Evolutionary conservation across 139 green algal species (phyloP).

Genomic region (Gonium pectorale): DNA sequence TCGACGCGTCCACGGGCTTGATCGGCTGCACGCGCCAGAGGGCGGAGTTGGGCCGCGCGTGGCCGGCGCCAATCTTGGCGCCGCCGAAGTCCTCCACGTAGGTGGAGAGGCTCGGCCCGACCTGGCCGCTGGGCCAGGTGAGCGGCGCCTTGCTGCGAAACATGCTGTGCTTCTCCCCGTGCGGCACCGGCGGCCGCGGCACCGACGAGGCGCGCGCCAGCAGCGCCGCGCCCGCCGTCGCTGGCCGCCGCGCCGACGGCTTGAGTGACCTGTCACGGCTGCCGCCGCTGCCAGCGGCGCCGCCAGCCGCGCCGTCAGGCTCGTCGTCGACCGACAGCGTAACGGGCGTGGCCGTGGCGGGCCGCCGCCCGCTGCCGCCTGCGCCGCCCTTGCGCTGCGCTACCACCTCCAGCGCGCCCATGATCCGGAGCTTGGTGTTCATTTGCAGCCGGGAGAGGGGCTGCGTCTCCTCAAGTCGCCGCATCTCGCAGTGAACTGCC

Average conservation of each 20-base stretch:
- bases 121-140: conserved; percentile 29
- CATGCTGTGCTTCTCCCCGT: conserved; percentile 3
- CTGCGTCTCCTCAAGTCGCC: conserved; percentile 24
- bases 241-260: conserved; percentile 6
- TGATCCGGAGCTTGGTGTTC: conserved; percentile 39
- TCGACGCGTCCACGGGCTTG: conserved; percentile 17
- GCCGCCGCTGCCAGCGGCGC: neutral
- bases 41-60: neutral
- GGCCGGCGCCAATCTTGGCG: neutral
- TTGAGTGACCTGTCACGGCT: neutral
- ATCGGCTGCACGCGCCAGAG: neutral
- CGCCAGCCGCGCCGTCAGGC: neutral
- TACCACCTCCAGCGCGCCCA: conserved; percentile 17
- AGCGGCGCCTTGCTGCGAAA: conserved; percentile 46
- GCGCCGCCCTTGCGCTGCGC: neutral
- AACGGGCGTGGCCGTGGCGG: neutral
- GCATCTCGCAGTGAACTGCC: conserved; percentile 37
- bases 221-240: neutral
- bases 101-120: neutral
- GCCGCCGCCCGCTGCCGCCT: neutral
- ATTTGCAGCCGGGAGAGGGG: conserved; percentile 19
- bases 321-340: too few relatives aligned
- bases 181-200: neutral
- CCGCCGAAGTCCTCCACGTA: conserved; percentile 47
- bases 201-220: neutral